Conservation (phyloP, 345 rosid genomes). For the Mallotus nudiflorus region DNA sequence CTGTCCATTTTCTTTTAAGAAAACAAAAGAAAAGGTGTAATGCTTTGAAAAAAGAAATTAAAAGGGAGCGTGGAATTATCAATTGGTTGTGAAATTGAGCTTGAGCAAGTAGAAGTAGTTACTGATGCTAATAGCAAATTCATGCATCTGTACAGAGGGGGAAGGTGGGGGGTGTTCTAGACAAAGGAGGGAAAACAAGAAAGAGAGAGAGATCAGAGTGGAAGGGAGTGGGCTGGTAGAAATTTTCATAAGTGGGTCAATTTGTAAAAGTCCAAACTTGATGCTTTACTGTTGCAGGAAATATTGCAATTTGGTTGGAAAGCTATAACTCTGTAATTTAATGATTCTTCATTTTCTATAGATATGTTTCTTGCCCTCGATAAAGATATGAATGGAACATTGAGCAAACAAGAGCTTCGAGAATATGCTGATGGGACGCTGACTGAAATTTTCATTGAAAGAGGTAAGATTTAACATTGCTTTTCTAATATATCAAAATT, state of each 20-base stretch:
- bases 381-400: conserved; percentile 87
- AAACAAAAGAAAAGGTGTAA: background rate
- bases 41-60: background rate
- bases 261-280: background rate
- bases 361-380: conserved; percentile 98
- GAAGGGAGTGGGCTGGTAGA: background rate
- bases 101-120: background rate
- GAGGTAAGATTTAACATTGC: conserved; percentile 50
- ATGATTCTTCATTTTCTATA: conserved; percentile 30
- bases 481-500: too few relatives aligned
- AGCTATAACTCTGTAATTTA: background rate
- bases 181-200: too few relatives aligned
- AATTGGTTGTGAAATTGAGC: background rate
- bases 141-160: too few relatives aligned
- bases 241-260: background rate
- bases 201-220: too few relatives aligned
- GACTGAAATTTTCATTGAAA: conserved; percentile 89
- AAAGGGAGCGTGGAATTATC: background rate
- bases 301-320: conserved; percentile 3
- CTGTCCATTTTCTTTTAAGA: background rate
- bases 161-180: too few relatives aligned
- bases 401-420: conserved; percentile 93
- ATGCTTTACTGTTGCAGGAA: background rate
- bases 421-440: conserved; percentile 97
- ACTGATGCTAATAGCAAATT: too few relatives aligned